phyloP scores from a whole-genome alignment of 108 stramenopile genomes.

The Epipyxis sp. region DNA sequence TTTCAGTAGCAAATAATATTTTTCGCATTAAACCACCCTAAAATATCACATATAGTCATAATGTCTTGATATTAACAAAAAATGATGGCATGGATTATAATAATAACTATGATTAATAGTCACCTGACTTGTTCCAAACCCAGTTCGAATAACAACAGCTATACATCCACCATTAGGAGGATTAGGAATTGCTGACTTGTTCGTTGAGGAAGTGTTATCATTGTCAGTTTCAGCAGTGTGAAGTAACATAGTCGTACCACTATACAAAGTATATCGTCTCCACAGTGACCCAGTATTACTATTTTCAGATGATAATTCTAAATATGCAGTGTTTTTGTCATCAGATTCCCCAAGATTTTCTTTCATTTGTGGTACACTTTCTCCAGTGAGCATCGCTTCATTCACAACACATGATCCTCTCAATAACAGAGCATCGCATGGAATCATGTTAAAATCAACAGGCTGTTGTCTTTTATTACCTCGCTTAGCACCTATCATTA shows the following conservation, averaged over 20 bases:
- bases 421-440: conserved; percentile 81
- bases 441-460: conserved; percentile 59
- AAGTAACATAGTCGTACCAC: neutral
- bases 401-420: conserved; percentile 81
- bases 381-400: conserved; percentile 95
- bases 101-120: too few relatives aligned
- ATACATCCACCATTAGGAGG: conserved; percentile 77
- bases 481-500: neutral
- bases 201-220: neutral
- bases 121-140: conserved; percentile 92
- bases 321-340: neutral
- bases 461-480: neutral
- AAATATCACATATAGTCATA: too few relatives aligned
- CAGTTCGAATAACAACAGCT: conserved; percentile 81
- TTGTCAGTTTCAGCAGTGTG: neutral
- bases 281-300: neutral
- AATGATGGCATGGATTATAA: neutral
- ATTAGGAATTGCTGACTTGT: conserved; percentile 42
- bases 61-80: too few relatives aligned
- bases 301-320: neutral
- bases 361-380: conserved; percentile 86
- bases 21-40: conserved; percentile 84
- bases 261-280: conserved; percentile 23
- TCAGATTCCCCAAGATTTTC: conserved; percentile 45
- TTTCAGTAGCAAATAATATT: conserved; percentile 72